Evolutionary conservation across 768 basidiomycete species (phyloP).

Genomic region (Pholiota conissans): DNA sequence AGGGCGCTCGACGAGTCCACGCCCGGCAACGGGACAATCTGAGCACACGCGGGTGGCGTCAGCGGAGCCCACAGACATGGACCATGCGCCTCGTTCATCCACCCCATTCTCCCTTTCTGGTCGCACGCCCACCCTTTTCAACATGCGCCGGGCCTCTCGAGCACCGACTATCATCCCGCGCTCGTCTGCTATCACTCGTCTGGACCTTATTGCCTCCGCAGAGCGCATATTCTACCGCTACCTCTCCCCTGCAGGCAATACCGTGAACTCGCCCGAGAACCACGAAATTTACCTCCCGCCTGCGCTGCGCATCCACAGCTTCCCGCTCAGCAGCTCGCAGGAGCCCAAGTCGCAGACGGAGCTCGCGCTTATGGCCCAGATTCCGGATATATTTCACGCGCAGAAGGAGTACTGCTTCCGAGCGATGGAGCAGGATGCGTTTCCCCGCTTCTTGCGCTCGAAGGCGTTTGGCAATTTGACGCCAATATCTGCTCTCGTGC

Average conservation of each 20-base stretch:
- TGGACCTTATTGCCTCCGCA: constrained; percentile 88
- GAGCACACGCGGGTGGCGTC: constrained; percentile 48
- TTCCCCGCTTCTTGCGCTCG: constrained; percentile 89
- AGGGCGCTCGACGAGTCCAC: constrained; percentile 60
- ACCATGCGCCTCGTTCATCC: constrained; percentile 60
- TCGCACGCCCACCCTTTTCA: constrained; percentile 77
- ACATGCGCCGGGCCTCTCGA: constrained; percentile 74
- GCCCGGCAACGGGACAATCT: constrained; percentile 42
- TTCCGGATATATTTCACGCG: constrained; percentile 95
- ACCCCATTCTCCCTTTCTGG: constrained; percentile 80
- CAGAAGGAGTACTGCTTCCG: constrained; percentile 98
- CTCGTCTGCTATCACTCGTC: constrained; percentile 84
- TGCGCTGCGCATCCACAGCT: constrained; percentile 85
- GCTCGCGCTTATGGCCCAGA: constrained; percentile 76
- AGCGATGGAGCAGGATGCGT: constrained; percentile 94
- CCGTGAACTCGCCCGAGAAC: constrained; percentile 79
- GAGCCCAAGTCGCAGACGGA: constrained; percentile 74
- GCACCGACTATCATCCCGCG: constrained; percentile 95
- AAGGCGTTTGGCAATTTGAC: constrained; percentile 99
- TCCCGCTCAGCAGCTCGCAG: constrained; percentile 76
- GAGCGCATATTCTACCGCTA: constrained; percentile 97
- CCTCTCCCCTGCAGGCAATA: constrained; percentile 78
- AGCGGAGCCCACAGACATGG: constrained; percentile 40
- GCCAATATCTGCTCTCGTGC: constrained; percentile 82
- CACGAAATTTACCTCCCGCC: constrained; percentile 99